Evolutionary conservation across 495 filamentous ascomycete genomes (phyloP), one percentile per base, ranked within the genome.

Genomic region (Lepraria neglecta): DNA sequence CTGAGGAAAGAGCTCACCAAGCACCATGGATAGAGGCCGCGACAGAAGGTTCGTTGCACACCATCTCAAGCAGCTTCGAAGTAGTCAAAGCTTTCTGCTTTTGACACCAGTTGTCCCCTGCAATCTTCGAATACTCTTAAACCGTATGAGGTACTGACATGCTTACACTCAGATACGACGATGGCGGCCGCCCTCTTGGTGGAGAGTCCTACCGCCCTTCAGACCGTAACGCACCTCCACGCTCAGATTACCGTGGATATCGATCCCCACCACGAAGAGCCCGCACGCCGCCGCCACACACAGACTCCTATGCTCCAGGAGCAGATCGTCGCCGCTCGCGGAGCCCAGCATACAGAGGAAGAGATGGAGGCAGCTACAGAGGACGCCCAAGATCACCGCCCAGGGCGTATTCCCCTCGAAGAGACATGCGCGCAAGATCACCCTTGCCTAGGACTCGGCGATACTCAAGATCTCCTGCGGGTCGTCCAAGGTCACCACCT

Each of bases 131-230:
- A 7, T 12, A 12, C 35, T 12, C 3, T 21, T 51, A 15, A 54
- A 10, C n/a, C 31, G 15, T 38, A 14, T 14, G 17, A 19, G 30
- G 11, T 60, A 60, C 55, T 67, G 6, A 58, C 54, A 11, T 31
- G 30, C 3, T 45, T 50, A 38, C 19, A 17, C 14, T 7, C 48
- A 81, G 79, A 67, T 81, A 79, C 69, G 76, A 81, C 65, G 74
- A 77, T 21, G 74, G 76, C n/a, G 69, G 56, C 30, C 68, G 62
- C 53, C 30, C 58, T 35, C 56, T 76, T 59, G 76, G 77, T n/a
- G 77, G 77, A 28, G 79, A 82, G 65, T 79, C 77, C 58, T 82
- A 82, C 71, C 77, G 79, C 14, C 78, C 79, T 42, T 71, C 70
- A 19, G 73, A 75, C 52, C 71, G 76, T 64, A 51, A 65, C 30